Evolutionary conservation across 192 early-diverging fungal genomes (phyloP).

Genomic region (Neocallimastix lanati): DNA sequence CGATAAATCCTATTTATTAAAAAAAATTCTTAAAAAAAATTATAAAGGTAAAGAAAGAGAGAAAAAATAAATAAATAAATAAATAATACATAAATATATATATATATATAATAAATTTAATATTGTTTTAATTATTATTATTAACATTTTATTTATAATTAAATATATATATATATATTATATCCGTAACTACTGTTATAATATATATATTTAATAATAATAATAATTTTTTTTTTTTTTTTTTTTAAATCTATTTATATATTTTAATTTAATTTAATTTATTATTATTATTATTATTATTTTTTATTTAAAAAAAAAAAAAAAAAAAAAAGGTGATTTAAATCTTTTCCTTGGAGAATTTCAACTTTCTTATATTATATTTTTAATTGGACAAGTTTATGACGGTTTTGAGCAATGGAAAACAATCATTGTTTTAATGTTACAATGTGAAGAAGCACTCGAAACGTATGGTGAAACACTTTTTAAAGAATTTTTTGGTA

Average conservation of each 20-base stretch:
- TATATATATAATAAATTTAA: too few species aligned
- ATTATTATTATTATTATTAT: not conserved
- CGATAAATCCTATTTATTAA: constrained; percentile 78
- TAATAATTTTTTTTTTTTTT: too few species aligned
- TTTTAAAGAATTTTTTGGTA: constrained; percentile 37
- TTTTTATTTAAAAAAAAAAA: too few species aligned
- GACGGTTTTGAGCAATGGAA: constrained; percentile 82
- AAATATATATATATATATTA: too few species aligned
- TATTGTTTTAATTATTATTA: too few species aligned
- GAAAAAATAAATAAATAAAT: not conserved
- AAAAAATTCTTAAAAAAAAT: constrained; percentile 18
- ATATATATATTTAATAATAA: too few species aligned
- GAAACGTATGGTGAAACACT: constrained; percentile 12
- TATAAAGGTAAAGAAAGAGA: constrained; percentile 10
- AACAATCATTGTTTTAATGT: constrained; percentile 46
- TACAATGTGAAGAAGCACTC: constrained; percentile 41
- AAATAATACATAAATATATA: too few species aligned
- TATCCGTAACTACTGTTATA: too few species aligned
- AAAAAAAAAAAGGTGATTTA: constrained; percentile 10
- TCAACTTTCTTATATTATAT: constrained; percentile 59
- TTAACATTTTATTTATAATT: too few species aligned
- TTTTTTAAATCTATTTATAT: not conserved
- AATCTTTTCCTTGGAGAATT: constrained; percentile 54
- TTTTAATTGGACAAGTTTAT: constrained; percentile 63
- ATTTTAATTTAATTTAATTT: not conserved